Base-by-base conservation (phyloP, 495 filamentous ascomycete genomes). In the Xylaria nigripes region DNA sequence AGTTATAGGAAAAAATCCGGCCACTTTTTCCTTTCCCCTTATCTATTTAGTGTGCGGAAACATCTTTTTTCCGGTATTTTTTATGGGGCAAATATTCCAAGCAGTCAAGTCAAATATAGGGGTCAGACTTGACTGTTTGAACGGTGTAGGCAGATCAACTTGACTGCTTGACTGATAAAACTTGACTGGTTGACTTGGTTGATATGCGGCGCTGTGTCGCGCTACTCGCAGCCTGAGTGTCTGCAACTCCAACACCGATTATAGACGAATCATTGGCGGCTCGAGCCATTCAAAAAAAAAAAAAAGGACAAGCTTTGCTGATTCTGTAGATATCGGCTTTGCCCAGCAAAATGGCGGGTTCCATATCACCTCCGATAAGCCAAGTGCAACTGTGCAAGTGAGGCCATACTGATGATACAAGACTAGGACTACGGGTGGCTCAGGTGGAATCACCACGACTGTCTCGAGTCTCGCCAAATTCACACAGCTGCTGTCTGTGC, bases 391-490 rank as follows among this genome's bases (percentile, higher is more conserved):
- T 19, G 6, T 53, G n/a, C n/a, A n/a, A n/a, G n/a, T n/a, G n/a
- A n/a, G n/a, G n/a, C n/a, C n/a, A n/a, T n/a, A 45, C 41, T 53
- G 15, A 53, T 45, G 27, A 29, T 9, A 29, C 21, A 13, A 45
- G 34, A 13, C 19, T 19, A 56, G 66, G 13, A 84, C 81, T 16
- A 83, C 71, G n/a, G 82, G 82, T 32, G 82, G 83, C 50, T 64
- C 70, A 27, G 78, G 80, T 13, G 83, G 81, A 48, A 76, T 71
- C 1, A 81, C 77, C 6, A 80, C 76, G 10, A 82, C 78, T 8
- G 83, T 84, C 45, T 78, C 78, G 1, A 75, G 76, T 2, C 77
- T 80, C 25, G 76, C 77, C 21, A 68, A 70, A 24, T 77, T 83
- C n/a, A n/a, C 60, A 72, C 72, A 1, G 61, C 70, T 0, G 81